Evolutionary conservation across 768 basidiomycete species (phyloP).

Genomic region (Pleurotus citrinopileatus): DNA sequence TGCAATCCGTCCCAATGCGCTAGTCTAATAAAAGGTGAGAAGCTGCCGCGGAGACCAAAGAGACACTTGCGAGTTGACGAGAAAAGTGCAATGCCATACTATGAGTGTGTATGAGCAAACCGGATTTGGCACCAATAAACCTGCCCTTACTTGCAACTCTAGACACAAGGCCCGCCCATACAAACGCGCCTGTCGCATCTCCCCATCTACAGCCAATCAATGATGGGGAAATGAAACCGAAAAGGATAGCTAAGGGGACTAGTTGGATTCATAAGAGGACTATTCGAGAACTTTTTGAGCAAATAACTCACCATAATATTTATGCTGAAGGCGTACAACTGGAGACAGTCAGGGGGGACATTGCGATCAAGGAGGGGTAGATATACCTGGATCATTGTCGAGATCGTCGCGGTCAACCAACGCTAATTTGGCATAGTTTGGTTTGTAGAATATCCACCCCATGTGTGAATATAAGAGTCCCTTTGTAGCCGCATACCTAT

Average conservation of each 20-base stretch:
- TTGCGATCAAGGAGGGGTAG: not conserved
- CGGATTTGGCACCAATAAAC: not conserved
- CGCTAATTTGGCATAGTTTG: constrained; percentile 58
- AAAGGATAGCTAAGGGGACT: constrained; percentile 61
- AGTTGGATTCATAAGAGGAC: not conserved
- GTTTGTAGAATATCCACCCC: constrained; percentile 86
- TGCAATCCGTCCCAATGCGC: constrained; percentile 84
- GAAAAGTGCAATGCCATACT: constrained; percentile 75
- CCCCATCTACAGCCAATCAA: constrained; percentile 53
- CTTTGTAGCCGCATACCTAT: constrained; percentile 68
- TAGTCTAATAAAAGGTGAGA: constrained; percentile 34
- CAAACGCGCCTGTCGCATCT: constrained; percentile 64
- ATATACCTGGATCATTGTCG: constrained; percentile 62
- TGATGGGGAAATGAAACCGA: constrained; percentile 58
- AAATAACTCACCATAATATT: constrained; percentile 48
- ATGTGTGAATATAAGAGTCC: constrained; percentile 77
- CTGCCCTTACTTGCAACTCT: constrained; percentile 51
- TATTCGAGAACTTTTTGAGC: too few relatives aligned
- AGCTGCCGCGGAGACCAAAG: not conserved
- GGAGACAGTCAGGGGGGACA: constrained; percentile 4
- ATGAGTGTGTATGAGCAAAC: not conserved
- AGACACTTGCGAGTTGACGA: constrained; percentile 61
- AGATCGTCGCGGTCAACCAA: constrained; percentile 68
- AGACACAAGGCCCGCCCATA: constrained; percentile 70
- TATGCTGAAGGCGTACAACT: constrained; percentile 74